phyloP scores from a whole-genome alignment of 2,329 filamentous ascomycete genomes.

The Pezicula carpinea region DNA sequence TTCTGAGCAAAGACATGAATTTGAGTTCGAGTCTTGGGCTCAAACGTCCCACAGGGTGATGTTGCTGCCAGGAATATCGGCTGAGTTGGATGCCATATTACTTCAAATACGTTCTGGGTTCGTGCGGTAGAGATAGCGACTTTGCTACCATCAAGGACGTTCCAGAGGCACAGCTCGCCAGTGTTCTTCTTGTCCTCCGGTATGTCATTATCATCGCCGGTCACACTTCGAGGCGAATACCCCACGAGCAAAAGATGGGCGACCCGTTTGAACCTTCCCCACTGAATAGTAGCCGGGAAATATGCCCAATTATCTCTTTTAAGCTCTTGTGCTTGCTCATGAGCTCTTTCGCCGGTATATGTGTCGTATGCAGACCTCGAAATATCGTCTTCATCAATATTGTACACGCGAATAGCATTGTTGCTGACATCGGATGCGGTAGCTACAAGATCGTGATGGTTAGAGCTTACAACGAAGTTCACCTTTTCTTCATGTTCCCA shows the following conservation, averaged over 20 bases:
- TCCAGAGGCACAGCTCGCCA: constrained; percentile 58
- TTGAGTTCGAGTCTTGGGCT: constrained; percentile 47
- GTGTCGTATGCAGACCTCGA: constrained; percentile 22
- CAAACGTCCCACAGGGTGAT: constrained; percentile 41
- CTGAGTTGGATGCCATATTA: constrained; percentile 55
- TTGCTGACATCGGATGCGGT: constrained; percentile 53
- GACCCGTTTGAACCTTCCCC: constrained; percentile 44
- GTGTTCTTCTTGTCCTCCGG: constrained; percentile 52
- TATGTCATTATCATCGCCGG: constrained; percentile 48
- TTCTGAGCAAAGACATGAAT: constrained; percentile 48
- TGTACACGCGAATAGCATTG: constrained; percentile 54
- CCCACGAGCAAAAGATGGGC: constrained; percentile 54
- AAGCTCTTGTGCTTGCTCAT: constrained; percentile 18
- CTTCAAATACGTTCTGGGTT: constrained; percentile 59
- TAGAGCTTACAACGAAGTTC: constrained; percentile 55
- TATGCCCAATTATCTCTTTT: constrained; percentile 50
- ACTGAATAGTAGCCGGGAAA: constrained; percentile 58
- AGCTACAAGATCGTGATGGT: constrained; percentile 44
- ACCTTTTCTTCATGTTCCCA: constrained; percentile 56
- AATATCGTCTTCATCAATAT: constrained; percentile 33
- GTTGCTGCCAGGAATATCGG: constrained; percentile 53
- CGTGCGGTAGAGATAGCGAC: constrained; percentile 46
- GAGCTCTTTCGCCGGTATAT: constrained; percentile 23
- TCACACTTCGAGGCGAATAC: constrained; percentile 55
- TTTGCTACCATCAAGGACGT: constrained; percentile 35